Evolutionary conservation across 2,329 filamentous ascomycete genomes (phyloP), one percentile per base, ranked within the genome.

Genomic region (Chaetothyriales sp.): DNA sequence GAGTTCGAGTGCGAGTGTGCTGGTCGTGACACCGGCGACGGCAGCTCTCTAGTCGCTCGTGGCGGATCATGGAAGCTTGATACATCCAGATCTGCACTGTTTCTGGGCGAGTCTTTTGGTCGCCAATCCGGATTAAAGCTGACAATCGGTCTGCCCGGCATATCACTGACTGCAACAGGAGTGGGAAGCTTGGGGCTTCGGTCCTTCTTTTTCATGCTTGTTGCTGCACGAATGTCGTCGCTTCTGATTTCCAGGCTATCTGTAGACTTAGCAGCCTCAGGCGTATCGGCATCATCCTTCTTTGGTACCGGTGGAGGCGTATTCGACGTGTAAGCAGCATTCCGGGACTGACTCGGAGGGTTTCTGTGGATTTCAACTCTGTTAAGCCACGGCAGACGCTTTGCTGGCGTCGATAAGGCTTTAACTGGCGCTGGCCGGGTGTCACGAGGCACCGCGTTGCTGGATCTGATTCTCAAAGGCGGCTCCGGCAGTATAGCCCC

Each of bases 121-220:
- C 82, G 84, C 71, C 86, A 95, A 65, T 83, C 78, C 62, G 78
- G 78, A 69, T 94, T 79, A 75, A 96, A 96, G 76, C 90, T 96
- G 75, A 96, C 90, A 73, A 96, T 96, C 56, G 90, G 90, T 64
- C 90, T 81, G 61, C 87, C 87, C 61, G 85, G 84, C 63, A 78
- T 84, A 70, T 95, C 84, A 71, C 88, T 95, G 67, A 96, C 89
- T 62, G 86, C 83, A 50, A 85, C 86, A 57, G 90, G 90, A 62
- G 84, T 90, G 25, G 89, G 90, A 55, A 96, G 74, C 64, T 86
- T 93, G 51, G 81, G 70, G 68, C 88, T 95, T 63, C 89, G 82
- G 67, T 95, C 87, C 65, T 81, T 88, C 57, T 92, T 73, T 64
- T 75, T 83, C 78, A 93, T 93, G 68, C 85, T 92, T 6, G 90